Evolutionary conservation across 1,284 basidiomycete species (phyloP), one percentile per base, ranked within the genome.

Genomic region (Ustilago bromivora): DNA sequence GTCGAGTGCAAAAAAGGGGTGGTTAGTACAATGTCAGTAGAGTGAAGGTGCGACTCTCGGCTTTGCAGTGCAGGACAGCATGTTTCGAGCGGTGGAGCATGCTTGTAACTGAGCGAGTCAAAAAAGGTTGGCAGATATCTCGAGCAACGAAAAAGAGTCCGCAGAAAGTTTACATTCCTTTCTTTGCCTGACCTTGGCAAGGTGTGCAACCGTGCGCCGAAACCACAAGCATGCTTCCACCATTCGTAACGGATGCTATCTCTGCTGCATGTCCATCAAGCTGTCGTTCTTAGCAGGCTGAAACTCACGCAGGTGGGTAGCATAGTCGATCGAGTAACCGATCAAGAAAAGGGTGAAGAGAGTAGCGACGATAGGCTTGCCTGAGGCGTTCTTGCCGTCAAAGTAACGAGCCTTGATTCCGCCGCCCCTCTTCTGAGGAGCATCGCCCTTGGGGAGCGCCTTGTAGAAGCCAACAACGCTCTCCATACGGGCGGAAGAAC

Each of bases 391-490:
- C 88, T 92, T 91, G 74, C 93, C 94, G 83, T 91, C 91, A 88
- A 95, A 95, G 88, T 89, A 94, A 56, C 91, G 89, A 60, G 87
- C 92, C 87, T 94, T 93, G 85, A 96, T 88, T 41, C 88, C 88
- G 32, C 93, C 92, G n/a, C 88, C 85, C 66, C 89, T 87, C 56
- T 90, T 88, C 57, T 90, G 87, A n/a, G 93, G 89, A 57, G 91
- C 90, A 58, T 90, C 81, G 57, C 89, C 89, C 85, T 89, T 89
- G 79, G 95, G 95, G 57, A 98, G 90, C 87, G 93, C 94, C 79
- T 93, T 95, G 90, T 98, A 98, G 88, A 97, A 97, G 85, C 92
- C 91, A 78, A 97, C 94, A 85, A 97, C 92, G 46, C 91, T 91
- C 67, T 91, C 89, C 66, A 96, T 93, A 79, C 92, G 91, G 61